Conservation (phyloP, 345 rosid genomes). For the Gossypium raimondii region DNA sequence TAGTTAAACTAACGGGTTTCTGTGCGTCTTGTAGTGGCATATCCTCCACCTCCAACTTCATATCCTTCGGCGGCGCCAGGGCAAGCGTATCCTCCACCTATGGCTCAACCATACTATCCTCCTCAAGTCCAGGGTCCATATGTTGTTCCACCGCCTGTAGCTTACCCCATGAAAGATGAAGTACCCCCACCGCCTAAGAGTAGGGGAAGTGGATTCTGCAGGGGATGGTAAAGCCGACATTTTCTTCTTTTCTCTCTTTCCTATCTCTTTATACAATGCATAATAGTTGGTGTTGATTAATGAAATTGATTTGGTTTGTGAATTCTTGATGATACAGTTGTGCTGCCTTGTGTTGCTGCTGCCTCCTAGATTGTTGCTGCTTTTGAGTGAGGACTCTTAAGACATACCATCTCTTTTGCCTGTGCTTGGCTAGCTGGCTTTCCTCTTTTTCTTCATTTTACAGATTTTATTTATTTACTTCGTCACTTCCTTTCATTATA, state of each 20-base stretch:
- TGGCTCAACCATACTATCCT: constrained; percentile 1
- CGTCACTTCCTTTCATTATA: background rate
- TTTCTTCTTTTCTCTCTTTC: background rate
- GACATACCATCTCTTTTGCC: background rate
- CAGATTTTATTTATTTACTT: background rate
- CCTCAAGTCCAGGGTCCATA: constrained; percentile 16
- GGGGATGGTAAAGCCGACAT: constrained; percentile 15
- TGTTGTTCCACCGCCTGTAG: constrained; percentile 24
- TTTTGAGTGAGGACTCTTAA: constrained; percentile 4
- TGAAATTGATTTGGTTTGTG: background rate
- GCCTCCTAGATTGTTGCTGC: constrained; percentile 21
- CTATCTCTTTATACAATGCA: background rate
- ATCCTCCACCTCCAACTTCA: constrained; percentile 5
- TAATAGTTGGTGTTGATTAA: background rate
- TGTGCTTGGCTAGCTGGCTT: background rate
- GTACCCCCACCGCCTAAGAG: constrained; percentile 1
- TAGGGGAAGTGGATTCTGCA: constrained; percentile 8
- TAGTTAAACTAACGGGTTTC: background rate
- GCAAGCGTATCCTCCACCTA: constrained; percentile 3
- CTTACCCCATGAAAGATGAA: constrained; percentile 21
- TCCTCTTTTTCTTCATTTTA: background rate
- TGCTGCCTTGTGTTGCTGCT: constrained; percentile 28
- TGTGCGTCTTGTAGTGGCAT: background rate
- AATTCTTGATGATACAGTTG: constrained; percentile 10
- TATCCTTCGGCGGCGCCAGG: background rate